Evolutionary conservation across 2,329 filamentous ascomycete genomes (phyloP).

Genomic region (Lasiodiplodia sp.): DNA sequence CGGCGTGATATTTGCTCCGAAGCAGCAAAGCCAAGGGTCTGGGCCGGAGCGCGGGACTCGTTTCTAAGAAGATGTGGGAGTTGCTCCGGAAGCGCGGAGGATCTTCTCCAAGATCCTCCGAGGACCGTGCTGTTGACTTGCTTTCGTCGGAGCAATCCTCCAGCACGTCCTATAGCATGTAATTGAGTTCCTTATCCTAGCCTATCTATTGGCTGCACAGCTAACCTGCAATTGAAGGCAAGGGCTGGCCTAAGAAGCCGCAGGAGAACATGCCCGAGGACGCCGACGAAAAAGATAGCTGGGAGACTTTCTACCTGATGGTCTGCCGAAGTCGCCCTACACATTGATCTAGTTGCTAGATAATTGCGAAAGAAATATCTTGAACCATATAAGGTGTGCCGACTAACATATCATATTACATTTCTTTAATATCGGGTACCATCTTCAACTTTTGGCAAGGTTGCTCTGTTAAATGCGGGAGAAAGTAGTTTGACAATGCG

Average conservation of each 20-base stretch:
- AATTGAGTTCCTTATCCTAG: no score
- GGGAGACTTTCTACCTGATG: background rate
- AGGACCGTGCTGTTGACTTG: background rate
- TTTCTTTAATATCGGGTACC: background rate
- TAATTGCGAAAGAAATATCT: background rate
- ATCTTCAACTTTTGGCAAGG: background rate
- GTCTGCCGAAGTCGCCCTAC: background rate
- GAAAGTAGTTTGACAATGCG: background rate
- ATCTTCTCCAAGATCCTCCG: background rate
- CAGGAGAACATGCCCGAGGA: no score
- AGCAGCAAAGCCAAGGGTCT: background rate
- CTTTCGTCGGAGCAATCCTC: no score
- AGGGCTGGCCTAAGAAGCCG: no score
- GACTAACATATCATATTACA: background rate
- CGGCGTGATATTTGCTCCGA: background rate
- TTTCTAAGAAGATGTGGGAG: background rate
- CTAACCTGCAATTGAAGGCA: no score
- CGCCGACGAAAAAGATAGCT: background rate
- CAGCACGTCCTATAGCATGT: no score
- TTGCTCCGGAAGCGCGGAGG: background rate
- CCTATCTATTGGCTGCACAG: no score
- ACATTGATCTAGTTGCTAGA: background rate
- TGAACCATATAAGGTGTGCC: background rate
- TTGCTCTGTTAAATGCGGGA: background rate
- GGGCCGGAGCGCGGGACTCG: background rate